phyloP scores from a whole-genome alignment of 2,329 filamentous ascomycete species.

The Celoporthe dispersa region DNA sequence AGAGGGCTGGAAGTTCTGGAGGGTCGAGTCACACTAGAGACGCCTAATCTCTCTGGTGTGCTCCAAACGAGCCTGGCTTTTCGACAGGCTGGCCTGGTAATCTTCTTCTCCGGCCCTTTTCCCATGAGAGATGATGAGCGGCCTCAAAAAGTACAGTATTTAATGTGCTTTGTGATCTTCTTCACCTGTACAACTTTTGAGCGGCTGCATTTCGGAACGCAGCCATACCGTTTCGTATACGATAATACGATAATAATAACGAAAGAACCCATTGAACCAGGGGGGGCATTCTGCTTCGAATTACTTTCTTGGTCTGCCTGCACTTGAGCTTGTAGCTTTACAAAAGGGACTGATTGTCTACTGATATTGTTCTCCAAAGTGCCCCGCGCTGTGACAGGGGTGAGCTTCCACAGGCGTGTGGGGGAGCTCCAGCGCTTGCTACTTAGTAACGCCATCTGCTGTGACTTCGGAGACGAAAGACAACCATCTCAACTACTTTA shows the following conservation, averaged over 20 bases:
- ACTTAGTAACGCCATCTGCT: no score
- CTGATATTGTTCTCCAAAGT: constrained; percentile 12
- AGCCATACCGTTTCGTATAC: constrained; percentile 3
- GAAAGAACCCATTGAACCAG: constrained; percentile 6
- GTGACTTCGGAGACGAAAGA: neutral
- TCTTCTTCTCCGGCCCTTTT: neutral
- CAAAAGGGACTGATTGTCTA: constrained; percentile 1
- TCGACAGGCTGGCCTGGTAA: neutral
- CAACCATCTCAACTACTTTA: neutral
- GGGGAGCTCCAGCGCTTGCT: constrained; percentile 17
- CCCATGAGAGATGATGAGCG: neutral
- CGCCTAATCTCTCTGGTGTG: neutral
- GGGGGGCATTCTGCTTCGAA: neutral
- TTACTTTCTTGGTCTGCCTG: neutral
- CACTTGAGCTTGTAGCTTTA: neutral
- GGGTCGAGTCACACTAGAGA: constrained; percentile 54
- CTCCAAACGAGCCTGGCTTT: neutral
- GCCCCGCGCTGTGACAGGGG: constrained; percentile 1
- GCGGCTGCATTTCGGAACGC: neutral
- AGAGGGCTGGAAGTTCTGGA: constrained; percentile 89
- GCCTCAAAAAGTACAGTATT: neutral
- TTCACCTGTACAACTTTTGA: neutral
- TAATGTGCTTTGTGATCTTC: neutral
- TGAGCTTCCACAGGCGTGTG: neutral
- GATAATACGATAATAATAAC: constrained; percentile 18